Evolutionary conservation across 2,329 filamentous ascomycete genomes (phyloP).

Genomic region (Ambrosiella xylebori): DNA sequence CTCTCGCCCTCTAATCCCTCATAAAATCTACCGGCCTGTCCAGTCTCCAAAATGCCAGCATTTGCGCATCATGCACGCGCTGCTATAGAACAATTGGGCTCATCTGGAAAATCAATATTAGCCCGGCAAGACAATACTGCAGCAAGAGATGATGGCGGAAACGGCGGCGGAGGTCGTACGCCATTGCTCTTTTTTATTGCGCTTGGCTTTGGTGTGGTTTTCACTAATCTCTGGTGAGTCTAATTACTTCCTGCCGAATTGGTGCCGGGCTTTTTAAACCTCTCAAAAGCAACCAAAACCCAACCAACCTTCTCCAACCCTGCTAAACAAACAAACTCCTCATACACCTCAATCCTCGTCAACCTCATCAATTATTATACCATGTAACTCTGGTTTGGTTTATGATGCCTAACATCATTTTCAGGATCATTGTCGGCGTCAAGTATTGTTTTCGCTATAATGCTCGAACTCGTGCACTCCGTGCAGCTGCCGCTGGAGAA

Average conservation of each 20-base stretch:
- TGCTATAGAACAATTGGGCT: background rate
- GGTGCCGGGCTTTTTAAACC: background rate
- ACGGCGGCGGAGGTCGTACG: constrained; percentile 21
- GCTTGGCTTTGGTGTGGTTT: constrained; percentile 91
- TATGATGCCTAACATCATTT: constrained; percentile 14
- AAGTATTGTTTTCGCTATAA: constrained; percentile 99
- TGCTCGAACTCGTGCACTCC: constrained; percentile 68
- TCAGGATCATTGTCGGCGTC: constrained; percentile 96
- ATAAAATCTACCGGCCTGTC: background rate
- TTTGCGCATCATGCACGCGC: background rate
- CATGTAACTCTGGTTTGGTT: background rate
- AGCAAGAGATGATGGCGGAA: background rate
- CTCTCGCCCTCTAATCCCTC: background rate
- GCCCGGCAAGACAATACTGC: constrained; percentile 14
- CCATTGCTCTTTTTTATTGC: constrained; percentile 68
- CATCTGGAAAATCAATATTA: background rate
- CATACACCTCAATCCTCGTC: no score
- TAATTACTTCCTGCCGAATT: background rate
- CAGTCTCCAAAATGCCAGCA: background rate
- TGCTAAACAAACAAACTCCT: background rate
- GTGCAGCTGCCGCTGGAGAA: constrained; percentile 42
- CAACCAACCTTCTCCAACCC: no score
- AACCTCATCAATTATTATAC: background rate
- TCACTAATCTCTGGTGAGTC: constrained; percentile 90
- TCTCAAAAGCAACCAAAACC: no score